These are phyloP conservation scores for Lachnellula hyalina DNA, from an alignment of 2,329 filamentous ascomycete species.

Conservation along the genomic window DNA sequence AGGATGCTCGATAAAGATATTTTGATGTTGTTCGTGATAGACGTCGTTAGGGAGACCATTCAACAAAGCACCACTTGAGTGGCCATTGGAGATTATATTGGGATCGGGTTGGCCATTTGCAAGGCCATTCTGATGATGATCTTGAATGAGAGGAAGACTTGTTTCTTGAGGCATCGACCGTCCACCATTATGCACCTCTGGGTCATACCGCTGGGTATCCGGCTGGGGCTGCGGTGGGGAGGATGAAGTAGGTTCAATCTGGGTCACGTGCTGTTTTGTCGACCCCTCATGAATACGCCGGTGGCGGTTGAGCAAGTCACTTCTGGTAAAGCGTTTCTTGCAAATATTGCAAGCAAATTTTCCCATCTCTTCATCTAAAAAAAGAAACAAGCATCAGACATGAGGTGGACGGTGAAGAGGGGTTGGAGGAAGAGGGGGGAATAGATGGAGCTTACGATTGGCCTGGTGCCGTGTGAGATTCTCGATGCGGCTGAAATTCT, in stretches of 20 bases:
- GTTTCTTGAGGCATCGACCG: not conserved
- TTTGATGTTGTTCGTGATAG: not conserved
- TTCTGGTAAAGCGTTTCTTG: conserved; percentile 27
- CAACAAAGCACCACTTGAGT: not conserved
- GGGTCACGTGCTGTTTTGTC: conserved; percentile 12
- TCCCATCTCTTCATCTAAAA: conserved; percentile 26
- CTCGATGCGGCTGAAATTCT: conserved; percentile 29
- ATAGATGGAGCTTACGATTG: conserved; percentile 23
- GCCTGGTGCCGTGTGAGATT: conserved; percentile 29
- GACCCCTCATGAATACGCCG: conserved; percentile 24
- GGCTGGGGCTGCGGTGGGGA: conserved; percentile 4
- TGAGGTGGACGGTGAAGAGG: not conserved
- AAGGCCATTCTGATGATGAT: not conserved
- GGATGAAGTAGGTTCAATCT: conserved; percentile 3
- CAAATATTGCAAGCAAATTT: conserved; percentile 27
- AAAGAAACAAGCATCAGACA: not conserved
- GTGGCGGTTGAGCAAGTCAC: conserved; percentile 28
- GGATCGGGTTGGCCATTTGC: not conserved
- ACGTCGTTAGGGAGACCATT: conserved; percentile 1
- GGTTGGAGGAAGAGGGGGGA: not conserved
- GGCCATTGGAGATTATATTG: not conserved
- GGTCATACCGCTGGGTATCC: conserved; percentile 6
- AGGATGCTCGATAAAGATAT: not conserved
- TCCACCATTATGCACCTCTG: conserved; percentile 8
- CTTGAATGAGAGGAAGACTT: not conserved